These are phyloP conservation scores for Perkinsus olseni DNA, from an alignment of 169 alveolate species.

Conservation along the genomic window DNA sequence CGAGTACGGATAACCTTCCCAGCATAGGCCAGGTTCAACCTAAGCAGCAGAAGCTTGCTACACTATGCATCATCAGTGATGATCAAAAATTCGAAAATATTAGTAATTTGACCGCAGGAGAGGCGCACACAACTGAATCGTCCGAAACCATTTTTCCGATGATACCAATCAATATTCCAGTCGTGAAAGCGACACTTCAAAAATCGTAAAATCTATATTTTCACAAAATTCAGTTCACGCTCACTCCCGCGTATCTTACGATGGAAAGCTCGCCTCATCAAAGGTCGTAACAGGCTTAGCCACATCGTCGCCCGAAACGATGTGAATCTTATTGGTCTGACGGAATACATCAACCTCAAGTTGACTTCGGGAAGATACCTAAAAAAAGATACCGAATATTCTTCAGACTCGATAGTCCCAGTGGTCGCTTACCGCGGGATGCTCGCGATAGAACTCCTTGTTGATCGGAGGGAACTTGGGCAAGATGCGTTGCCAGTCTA, in stretches of 20 bases:
- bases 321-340: not conserved
- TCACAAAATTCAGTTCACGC: not conserved
- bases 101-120: too few relatives aligned
- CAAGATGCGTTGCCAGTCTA: not conserved
- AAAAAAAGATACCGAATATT: not conserved
- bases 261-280: not conserved
- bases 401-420: not conserved
- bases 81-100: too few relatives aligned
- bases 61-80: too few relatives aligned
- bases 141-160: too few relatives aligned
- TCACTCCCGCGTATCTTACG: not conserved
- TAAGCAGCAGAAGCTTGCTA: too few relatives aligned
- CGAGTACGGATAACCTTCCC: too few relatives aligned
- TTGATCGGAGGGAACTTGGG: not conserved
- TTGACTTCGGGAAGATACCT: not conserved
- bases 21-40: too few relatives aligned
- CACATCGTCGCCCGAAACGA: not conserved
- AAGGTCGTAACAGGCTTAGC: not conserved
- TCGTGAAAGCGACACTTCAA: not conserved
- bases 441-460: not conserved
- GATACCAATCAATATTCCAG: not conserved
- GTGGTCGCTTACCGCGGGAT: not conserved
- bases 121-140: too few relatives aligned
- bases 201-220: too few relatives aligned
- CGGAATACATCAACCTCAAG: not conserved